A percentile compares a stretch with the other conserved stretches of the same genome.
Conservation (phyloP, 179 eudicot species). For the Spinacia oleracea region DNA sequence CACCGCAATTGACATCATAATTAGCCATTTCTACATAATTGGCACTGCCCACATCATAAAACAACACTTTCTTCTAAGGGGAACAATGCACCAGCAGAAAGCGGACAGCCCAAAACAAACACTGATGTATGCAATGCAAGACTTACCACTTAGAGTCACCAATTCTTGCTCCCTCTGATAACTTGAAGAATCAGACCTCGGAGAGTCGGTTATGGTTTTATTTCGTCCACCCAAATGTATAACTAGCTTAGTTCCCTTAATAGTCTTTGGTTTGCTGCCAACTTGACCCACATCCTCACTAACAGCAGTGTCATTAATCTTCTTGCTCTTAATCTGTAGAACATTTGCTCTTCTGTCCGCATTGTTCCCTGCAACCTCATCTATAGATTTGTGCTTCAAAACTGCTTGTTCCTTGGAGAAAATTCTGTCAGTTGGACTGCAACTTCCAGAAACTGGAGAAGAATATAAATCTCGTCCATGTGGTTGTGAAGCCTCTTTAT, state of each 20-base stretch:
- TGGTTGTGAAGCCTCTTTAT: constrained; percentile 38
- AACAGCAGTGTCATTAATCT: constrained; percentile 31
- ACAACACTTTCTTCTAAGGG: background rate
- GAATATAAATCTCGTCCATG: constrained; percentile 35
- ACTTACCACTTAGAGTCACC: constrained; percentile 57
- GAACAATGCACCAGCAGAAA: background rate
- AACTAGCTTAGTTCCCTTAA: constrained; percentile 82
- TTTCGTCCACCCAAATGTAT: constrained; percentile 88
- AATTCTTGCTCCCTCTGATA: constrained; percentile 57
- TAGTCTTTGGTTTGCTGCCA: constrained; percentile 43
- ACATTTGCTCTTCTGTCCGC: constrained; percentile 37
- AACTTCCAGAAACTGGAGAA: constrained; percentile 51
- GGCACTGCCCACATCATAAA: background rate
- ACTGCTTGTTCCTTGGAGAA: constrained; percentile 52
- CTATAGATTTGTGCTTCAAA: constrained; percentile 54
- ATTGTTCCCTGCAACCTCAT: constrained; percentile 48
- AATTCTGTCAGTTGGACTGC: constrained; percentile 43
- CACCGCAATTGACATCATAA: background rate
- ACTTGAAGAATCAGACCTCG: constrained; percentile 73
- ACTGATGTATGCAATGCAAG: constrained; percentile 10
- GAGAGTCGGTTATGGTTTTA: constrained; percentile 56
- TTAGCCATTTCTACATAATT: background rate
- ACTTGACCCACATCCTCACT: constrained; percentile 46
- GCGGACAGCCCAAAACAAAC: background rate
- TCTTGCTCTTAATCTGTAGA: constrained; percentile 53